A percentile compares a stretch with the other conserved stretches of the same genome.
These are phyloP conservation scores for Prosopis cineraria DNA, from an alignment of 306 rosid species.

Conservation along the genomic window DNA sequence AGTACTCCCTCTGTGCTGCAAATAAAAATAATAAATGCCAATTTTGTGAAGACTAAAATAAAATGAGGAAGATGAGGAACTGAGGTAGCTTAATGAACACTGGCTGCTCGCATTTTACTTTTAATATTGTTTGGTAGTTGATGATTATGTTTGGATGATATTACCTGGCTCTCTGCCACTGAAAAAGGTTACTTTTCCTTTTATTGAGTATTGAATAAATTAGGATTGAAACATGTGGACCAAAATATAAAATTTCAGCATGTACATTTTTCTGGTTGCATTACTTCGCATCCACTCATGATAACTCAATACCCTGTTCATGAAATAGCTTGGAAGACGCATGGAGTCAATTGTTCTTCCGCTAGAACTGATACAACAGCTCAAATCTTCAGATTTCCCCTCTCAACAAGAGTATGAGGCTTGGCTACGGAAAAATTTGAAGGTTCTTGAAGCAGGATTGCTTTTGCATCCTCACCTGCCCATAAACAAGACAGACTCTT, in stretches of 20 bases:
- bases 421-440: constrained; percentile 80
- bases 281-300: constrained; percentile 28
- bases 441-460: constrained; percentile 83
- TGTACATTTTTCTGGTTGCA: constrained; percentile 5
- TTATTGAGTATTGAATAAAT: neutral
- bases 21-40: neutral
- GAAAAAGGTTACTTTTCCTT: neutral
- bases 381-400: constrained; percentile 71
- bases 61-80: neutral
- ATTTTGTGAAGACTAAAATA: neutral
- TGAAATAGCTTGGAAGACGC: constrained; percentile 83
- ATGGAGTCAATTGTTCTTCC: constrained; percentile 88
- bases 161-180: neutral
- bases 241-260: constrained; percentile 24
- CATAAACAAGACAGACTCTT: constrained; percentile 57
- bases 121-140: constrained; percentile 31
- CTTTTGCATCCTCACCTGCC: constrained; percentile 73
- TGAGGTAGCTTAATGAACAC: constrained; percentile 7
- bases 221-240: constrained; percentile 15
- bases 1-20: neutral
- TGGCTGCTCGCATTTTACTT: constrained; percentile 21
- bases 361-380: constrained; percentile 83
- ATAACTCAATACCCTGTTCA: constrained; percentile 40
- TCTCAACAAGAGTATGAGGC: constrained; percentile 73
- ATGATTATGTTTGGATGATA: neutral